phyloP scores from a whole-genome alignment of 306 rosid genomes.

The Benincasa hispida region DNA sequence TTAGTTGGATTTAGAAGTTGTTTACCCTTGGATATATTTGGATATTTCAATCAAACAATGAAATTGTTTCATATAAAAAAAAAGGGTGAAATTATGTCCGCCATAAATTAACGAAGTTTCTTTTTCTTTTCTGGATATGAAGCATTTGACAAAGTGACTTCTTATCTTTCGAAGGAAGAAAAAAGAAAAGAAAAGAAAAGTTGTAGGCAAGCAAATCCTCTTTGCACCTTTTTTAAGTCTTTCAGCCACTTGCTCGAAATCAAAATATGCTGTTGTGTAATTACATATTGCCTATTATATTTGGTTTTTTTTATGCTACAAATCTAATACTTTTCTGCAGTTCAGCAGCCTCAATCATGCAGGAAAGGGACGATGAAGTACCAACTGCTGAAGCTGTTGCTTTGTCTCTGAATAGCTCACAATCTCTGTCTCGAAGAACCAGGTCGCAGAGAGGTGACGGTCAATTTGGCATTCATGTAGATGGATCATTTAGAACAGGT shows the following conservation, averaged over 20 bases:
- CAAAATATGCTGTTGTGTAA: not conserved
- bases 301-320: slow-evolving; percentile 7
- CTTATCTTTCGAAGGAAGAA: not conserved
- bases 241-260: not conserved
- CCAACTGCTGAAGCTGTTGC: slow-evolving; percentile 77
- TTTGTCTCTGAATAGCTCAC: slow-evolving; percentile 52
- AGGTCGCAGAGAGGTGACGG: slow-evolving; percentile 70
- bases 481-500: slow-evolving; percentile 59
- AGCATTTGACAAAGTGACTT: not conserved
- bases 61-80: no score
- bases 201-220: not conserved
- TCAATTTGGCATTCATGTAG: slow-evolving; percentile 46
- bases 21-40: no score
- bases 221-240: not conserved
- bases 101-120: not conserved
- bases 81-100: no score
- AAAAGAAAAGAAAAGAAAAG: not conserved
- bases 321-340: slow-evolving; percentile 37
- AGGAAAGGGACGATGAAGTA: slow-evolving; percentile 74
- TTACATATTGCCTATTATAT: not conserved
- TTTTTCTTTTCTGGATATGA: not conserved
- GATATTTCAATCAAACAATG: no score
- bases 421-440: slow-evolving; percentile 88
- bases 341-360: slow-evolving; percentile 43
- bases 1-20: not conserved